Evolutionary conservation across 2,329 filamentous ascomycete genomes (phyloP).

Genomic region (Bipolaris sorokiniana): DNA sequence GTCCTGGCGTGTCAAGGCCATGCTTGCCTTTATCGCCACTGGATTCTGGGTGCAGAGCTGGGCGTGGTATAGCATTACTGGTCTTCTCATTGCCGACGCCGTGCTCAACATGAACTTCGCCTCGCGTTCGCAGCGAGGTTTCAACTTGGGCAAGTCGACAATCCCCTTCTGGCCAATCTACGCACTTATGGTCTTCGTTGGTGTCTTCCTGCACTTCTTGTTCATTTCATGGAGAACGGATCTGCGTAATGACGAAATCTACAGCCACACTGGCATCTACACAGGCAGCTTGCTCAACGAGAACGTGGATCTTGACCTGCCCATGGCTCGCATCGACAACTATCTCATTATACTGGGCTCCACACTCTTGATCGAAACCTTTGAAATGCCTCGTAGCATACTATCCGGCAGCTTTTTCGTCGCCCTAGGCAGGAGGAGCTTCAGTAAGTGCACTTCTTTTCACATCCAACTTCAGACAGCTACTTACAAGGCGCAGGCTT

Average conservation of each 20-base stretch:
- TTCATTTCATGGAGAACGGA: constrained; percentile 52
- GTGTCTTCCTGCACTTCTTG: constrained; percentile 52
- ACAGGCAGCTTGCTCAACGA: constrained; percentile 47
- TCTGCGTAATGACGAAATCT: constrained; percentile 46
- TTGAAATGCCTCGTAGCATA: constrained; percentile 43
- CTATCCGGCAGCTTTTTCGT: constrained; percentile 47
- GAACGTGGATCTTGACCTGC: constrained; percentile 41
- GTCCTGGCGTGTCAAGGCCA: constrained; percentile 51
- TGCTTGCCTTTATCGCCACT: constrained; percentile 51
- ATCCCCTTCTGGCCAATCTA: constrained; percentile 44
- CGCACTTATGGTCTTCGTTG: constrained; percentile 39
- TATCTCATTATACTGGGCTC: constrained; percentile 54
- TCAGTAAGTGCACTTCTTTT: constrained; percentile 47
- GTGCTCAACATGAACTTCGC: constrained; percentile 53
- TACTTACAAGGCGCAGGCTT: constrained; percentile 42
- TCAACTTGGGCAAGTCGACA: constrained; percentile 19
- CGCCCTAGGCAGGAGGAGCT: constrained; percentile 51
- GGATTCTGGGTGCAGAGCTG: constrained; percentile 57
- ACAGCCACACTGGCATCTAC: constrained; percentile 53
- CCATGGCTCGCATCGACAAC: constrained; percentile 52
- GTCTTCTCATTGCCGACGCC: constrained; percentile 57
- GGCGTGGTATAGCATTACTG: constrained; percentile 56
- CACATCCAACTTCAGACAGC: neutral
- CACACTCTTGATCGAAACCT: constrained; percentile 52
- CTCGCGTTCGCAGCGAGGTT: constrained; percentile 24